Evolutionary conservation across 2,329 filamentous ascomycete genomes (phyloP).

Genomic region (Talaromyces sp.): DNA sequence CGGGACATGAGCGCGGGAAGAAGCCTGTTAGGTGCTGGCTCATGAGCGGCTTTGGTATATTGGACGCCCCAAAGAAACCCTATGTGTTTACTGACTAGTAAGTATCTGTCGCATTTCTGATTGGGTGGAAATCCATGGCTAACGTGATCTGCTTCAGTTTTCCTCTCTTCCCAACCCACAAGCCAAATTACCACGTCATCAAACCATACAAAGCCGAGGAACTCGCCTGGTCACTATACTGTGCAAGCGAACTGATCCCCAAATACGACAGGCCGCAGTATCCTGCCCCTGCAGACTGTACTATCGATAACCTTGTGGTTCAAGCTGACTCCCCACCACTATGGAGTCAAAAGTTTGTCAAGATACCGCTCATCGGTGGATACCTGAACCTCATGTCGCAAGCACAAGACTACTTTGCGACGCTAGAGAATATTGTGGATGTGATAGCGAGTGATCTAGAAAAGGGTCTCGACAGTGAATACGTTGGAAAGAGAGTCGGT

Average conservation of each 20-base stretch:
- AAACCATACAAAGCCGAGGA: slow-evolving; percentile 19
- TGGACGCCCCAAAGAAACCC: slow-evolving; percentile 23
- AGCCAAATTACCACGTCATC: slow-evolving; percentile 23
- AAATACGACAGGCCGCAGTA: slow-evolving; percentile 20
- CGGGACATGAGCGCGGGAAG: slow-evolving; percentile 21
- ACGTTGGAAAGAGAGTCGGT: slow-evolving; percentile 18
- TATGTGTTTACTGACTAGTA: slow-evolving; percentile 24
- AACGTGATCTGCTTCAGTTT: slow-evolving; percentile 15
- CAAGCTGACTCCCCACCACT: slow-evolving; percentile 16
- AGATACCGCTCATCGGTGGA: slow-evolving; percentile 17
- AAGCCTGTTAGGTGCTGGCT: slow-evolving; percentile 24
- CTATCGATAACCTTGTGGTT: slow-evolving; percentile 22
- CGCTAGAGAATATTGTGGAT: slow-evolving; percentile 20
- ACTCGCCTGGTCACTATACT: slow-evolving; percentile 26
- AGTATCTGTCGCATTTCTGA: not conserved
- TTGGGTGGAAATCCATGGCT: not conserved
- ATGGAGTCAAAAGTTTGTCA: slow-evolving; percentile 17
- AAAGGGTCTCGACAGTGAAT: slow-evolving; percentile 16
- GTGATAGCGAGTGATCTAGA: slow-evolving; percentile 20
- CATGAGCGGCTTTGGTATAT: slow-evolving; percentile 22
- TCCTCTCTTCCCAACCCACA: slow-evolving; percentile 24
- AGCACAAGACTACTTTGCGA: slow-evolving; percentile 14
- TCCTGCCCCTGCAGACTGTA: slow-evolving; percentile 20
- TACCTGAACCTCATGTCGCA: slow-evolving; percentile 21
- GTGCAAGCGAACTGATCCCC: slow-evolving; percentile 22